Evolutionary conservation across 208 protist genomes (phyloP).

Genomic region (Trypanosoma conorhini): DNA sequence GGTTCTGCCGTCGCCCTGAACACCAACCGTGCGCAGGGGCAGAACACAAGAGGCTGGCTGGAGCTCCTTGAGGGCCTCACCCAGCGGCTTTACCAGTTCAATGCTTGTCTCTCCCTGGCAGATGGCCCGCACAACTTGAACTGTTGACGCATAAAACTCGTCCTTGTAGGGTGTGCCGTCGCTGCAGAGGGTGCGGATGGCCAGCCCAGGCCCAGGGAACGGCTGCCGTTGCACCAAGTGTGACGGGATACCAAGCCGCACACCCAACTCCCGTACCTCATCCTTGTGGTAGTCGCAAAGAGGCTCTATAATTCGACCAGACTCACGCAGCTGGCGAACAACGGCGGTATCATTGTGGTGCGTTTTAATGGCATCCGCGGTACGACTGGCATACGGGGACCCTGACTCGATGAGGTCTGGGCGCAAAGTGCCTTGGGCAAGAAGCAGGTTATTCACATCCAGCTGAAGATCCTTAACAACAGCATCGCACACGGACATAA

Average conservation of each 20-base stretch:
- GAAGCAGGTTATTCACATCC: conserved; percentile 61
- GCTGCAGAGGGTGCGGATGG: conserved; percentile 95
- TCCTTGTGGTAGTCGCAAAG: conserved; percentile 98
- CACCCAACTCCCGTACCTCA: conserved; percentile 96
- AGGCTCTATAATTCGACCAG: conserved; percentile 96
- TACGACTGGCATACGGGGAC: conserved; percentile 75
- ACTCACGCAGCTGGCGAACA: conserved; percentile 92
- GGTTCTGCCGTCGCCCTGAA: conserved; percentile 97
- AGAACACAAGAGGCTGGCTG: conserved; percentile 62
- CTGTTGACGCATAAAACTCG: conserved; percentile 44
- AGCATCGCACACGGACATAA: conserved; percentile 93
- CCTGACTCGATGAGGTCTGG: conserved; percentile 98
- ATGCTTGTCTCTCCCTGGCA: conserved; percentile 19
- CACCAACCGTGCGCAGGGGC: conserved; percentile 95
- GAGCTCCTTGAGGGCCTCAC: conserved; percentile 11
- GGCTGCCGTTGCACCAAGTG: conserved; percentile 93
- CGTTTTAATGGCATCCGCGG: conserved; percentile 97
- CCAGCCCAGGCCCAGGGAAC: conserved; percentile 98
- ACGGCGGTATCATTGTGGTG: conserved; percentile 98
- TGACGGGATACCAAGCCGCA: conserved; percentile 91
- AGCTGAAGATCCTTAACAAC: conserved; percentile 73
- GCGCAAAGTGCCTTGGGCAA: conserved; percentile 96
- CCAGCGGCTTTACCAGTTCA: conserved; percentile 11
- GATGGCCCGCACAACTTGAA: conserved; percentile 33
- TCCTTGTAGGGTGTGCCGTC: conserved; percentile 66